phyloP scores from a whole-genome alignment of 352 stramenopile species.

The Aphanomyces cochlioides region DNA sequence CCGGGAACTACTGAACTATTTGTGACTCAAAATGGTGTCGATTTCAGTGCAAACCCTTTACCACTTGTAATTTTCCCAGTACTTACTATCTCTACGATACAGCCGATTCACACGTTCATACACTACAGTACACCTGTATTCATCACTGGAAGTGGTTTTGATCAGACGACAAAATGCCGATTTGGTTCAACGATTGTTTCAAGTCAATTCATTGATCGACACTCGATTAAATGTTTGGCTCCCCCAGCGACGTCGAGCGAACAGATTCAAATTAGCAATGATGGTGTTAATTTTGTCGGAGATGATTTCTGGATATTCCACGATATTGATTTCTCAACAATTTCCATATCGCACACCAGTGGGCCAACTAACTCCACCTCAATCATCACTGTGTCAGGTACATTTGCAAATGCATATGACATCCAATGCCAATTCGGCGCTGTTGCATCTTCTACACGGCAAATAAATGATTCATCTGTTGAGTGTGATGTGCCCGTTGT shows the following conservation, averaged over 20 bases:
- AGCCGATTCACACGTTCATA: slow-evolving; percentile 7
- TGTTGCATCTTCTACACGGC: not conserved
- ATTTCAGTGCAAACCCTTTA: not conserved
- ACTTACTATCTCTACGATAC: not conserved
- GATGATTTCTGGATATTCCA: not conserved
- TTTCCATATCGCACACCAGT: not conserved
- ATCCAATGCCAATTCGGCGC: slow-evolving; percentile 5
- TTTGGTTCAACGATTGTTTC: slow-evolving; percentile 1
- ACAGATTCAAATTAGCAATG: slow-evolving; percentile 7
- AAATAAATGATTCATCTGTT: not conserved
- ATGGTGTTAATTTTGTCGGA: slow-evolving; percentile 11
- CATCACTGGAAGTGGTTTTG: slow-evolving; percentile 22
- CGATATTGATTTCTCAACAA: slow-evolving; percentile 1
- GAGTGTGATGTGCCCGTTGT: slow-evolving; percentile 4
- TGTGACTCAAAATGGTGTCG: slow-evolving; percentile 22
- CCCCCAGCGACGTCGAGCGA: not conserved
- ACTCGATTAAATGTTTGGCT: slow-evolving; percentile 6
- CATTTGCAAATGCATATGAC: slow-evolving; percentile 7
- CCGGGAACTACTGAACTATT: not conserved
- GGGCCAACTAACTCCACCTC: slow-evolving; percentile 1
- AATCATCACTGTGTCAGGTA: not conserved
- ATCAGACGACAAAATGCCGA: not conserved
- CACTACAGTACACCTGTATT: not conserved
- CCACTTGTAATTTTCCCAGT: not conserved
- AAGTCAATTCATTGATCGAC: slow-evolving; percentile 10